Conservation (phyloP, 1,284 basidiomycete species). For the Marasmius fiardii region DNA sequence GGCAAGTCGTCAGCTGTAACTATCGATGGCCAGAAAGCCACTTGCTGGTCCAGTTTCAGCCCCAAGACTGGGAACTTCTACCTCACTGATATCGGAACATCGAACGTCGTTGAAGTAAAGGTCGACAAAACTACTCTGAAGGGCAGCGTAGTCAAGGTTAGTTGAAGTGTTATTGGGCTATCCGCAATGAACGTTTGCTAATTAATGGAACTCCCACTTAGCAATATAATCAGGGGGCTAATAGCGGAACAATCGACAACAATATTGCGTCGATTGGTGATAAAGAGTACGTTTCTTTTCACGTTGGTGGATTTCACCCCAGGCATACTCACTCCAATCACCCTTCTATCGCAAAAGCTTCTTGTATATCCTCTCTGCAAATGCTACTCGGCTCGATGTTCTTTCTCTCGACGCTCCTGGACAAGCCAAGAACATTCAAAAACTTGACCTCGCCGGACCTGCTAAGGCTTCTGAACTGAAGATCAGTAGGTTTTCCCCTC, state of each 20-base stretch:
- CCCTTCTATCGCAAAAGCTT: too few relatives aligned
- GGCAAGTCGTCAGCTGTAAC: slow-evolving; percentile 30
- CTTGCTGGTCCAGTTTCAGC: slow-evolving; percentile 47
- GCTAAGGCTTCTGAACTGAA: slow-evolving; percentile 33
- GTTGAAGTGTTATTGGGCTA: too few relatives aligned
- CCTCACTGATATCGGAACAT: slow-evolving; percentile 41
- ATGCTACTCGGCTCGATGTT: slow-evolving; percentile 38
- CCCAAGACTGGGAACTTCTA: slow-evolving; percentile 46
- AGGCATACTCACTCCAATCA: not conserved
- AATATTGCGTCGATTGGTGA: slow-evolving; percentile 38
- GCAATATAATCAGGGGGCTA: slow-evolving; percentile 39
- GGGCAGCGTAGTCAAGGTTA: slow-evolving; percentile 39
- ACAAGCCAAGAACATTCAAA: slow-evolving; percentile 33
- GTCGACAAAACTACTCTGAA: slow-evolving; percentile 43
- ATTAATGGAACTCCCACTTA: too few relatives aligned
- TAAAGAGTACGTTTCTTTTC: slow-evolving; percentile 38
- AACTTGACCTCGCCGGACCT: slow-evolving; percentile 35
- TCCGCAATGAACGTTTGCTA: too few relatives aligned
- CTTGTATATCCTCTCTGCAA: slow-evolving; percentile 41
- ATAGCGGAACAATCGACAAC: slow-evolving; percentile 43
- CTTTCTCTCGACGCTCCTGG: slow-evolving; percentile 38
- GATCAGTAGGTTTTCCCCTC: slow-evolving; percentile 27
- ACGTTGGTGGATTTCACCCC: not conserved
- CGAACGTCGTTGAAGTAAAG: slow-evolving; percentile 43
- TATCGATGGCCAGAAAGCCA: slow-evolving; percentile 41